Evolutionary conservation across 2,329 filamentous ascomycete genomes (phyloP).

Genomic region (Rugonectria rugulosa): DNA sequence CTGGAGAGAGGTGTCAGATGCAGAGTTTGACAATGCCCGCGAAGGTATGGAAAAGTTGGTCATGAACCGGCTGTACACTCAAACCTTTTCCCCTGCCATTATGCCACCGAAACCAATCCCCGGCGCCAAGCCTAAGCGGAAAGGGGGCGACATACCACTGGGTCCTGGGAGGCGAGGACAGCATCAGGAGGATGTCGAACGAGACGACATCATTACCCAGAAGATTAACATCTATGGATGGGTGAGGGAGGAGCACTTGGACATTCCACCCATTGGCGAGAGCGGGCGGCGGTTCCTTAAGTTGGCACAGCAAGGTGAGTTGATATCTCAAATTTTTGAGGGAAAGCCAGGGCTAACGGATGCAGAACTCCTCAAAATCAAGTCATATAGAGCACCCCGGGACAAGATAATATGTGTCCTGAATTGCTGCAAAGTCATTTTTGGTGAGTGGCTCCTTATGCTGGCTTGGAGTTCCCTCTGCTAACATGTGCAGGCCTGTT

Average conservation of each 20-base stretch:
- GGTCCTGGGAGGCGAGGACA: conserved; percentile 90
- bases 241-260: conserved; percentile 91
- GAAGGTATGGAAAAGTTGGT: conserved; percentile 99
- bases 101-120: conserved; percentile 78
- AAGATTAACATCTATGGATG: conserved; percentile 98
- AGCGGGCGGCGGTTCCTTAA: conserved; percentile 88
- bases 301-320: conserved; percentile 83
- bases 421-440: conserved; percentile 99
- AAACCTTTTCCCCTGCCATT: conserved; percentile 96
- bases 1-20: conserved; percentile 94
- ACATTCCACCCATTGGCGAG: conserved; percentile 85
- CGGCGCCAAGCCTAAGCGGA: conserved; percentile 71
- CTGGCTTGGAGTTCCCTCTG: background rate
- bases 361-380: conserved; percentile 93
- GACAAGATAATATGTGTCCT: conserved; percentile 99
- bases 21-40: conserved; percentile 96
- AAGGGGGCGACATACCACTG: conserved; percentile 71
- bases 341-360: conserved; percentile 22
- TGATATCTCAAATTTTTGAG: background rate
- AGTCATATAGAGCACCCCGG: conserved; percentile 92
- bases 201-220: conserved; percentile 93
- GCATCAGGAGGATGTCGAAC: conserved; percentile 96
- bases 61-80: conserved; percentile 95
- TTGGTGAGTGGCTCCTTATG: conserved; percentile 65
- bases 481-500: conserved; percentile 70